A percentile compares a stretch with the other conserved stretches of the same genome.
phyloP scores from a whole-genome alignment of 441 rosid genomes.

The Capsella rubella region DNA sequence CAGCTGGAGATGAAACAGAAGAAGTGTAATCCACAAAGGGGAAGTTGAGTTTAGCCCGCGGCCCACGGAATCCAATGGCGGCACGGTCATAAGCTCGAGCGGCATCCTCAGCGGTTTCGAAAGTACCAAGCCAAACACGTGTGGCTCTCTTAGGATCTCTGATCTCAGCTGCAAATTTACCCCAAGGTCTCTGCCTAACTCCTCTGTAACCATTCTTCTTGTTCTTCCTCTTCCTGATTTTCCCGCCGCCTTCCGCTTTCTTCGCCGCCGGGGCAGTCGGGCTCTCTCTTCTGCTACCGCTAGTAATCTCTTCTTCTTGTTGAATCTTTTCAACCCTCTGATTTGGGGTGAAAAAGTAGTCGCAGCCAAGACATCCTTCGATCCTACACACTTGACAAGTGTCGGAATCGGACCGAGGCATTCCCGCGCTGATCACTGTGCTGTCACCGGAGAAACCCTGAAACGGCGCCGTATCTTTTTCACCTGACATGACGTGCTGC shows the following conservation, averaged over 20 bases:
- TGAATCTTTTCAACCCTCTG: slow-evolving; percentile 36
- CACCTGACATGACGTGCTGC: slow-evolving; percentile 60
- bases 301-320: slow-evolving; percentile 27
- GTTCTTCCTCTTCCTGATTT: slow-evolving; percentile 48
- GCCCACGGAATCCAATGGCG: slow-evolving; percentile 89
- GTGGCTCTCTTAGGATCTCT: slow-evolving; percentile 74
- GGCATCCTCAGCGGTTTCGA: slow-evolving; percentile 83
- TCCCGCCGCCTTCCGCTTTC: slow-evolving; percentile 45
- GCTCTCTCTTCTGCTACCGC: slow-evolving; percentile 27
- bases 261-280: neutral
- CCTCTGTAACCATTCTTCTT: slow-evolving; percentile 84
- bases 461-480: slow-evolving; percentile 21
- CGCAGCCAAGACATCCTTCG: slow-evolving; percentile 77
- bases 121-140: slow-evolving; percentile 93
- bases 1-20: slow-evolving; percentile 10
- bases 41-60: slow-evolving; percentile 90
- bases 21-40: slow-evolving; percentile 54
- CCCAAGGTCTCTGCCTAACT: slow-evolving; percentile 97
- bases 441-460: neutral
- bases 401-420: slow-evolving; percentile 49
- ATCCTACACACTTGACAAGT: slow-evolving; percentile 69
- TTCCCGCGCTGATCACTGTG: slow-evolving; percentile 43
- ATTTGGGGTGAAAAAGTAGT: slow-evolving; percentile 67
- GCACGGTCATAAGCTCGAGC: slow-evolving; percentile 92
- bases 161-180: slow-evolving; percentile 96